Base-by-base conservation (phyloP, 768 basidiomycete genomes). In the Thelephora aurantiotincta region DNA sequence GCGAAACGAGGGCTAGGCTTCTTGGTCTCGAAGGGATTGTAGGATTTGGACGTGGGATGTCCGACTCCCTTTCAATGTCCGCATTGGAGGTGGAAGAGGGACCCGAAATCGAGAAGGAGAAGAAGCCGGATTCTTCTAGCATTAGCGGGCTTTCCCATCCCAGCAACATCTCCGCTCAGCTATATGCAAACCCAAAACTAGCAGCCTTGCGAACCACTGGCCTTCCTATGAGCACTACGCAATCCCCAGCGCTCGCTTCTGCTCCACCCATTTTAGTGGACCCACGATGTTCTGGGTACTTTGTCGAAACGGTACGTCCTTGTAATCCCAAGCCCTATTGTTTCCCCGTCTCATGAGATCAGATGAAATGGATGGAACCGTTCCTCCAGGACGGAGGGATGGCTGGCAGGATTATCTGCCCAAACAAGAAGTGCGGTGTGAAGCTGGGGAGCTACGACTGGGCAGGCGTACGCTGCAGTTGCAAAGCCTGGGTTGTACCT, bases 371-470 rank as follows among this genome's bases (percentile, higher is more conserved):
- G 96, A 99, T 99, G 94, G 80, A 90, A 44, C 72, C 80, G 4
- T 75, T 83, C 55, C 66, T 97, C 7, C 71, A 77, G 33, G 62
- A 67, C n/a, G 93, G 91, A 0, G 72, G 79, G 38, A 66, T 93
- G 34, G 75, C 80, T 0, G 96, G 96, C 14, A 96, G 92, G 71
- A 86, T 99, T 54, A 50, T 75, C 0, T 99, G 96, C 56, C 96
- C 96, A 3, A 94, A 93, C 62, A 73, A 80, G 56, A 91, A 87
- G 57, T 99, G 96, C 56, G 73, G 74, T 2, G 80, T 77, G 20
- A 99, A 99, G 66, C 70, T 99, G 14, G 96, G 96, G 2, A 96
- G 88, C 60, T 98, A 81, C 55, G 92, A 96, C 60, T 99, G 96
- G 96, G 90, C 92, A 4, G 94, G 94, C 0, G 79, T 88, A 23